A percentile compares a stretch with the other conserved stretches of the same genome.
Evolutionary conservation across 306 rosid genomes (phyloP).

Genomic region (Prunus salicina): DNA sequence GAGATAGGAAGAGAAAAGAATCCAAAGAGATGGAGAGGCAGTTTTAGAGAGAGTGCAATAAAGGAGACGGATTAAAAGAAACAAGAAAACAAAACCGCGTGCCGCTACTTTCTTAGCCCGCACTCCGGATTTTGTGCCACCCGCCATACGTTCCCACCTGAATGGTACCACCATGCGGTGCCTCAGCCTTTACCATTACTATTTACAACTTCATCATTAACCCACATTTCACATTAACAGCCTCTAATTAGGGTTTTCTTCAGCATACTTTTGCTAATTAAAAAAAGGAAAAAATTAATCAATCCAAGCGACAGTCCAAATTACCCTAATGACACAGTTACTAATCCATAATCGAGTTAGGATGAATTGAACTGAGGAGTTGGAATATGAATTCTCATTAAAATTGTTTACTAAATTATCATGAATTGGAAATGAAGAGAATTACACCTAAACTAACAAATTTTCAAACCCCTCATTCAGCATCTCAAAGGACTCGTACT

Average conservation of each 20-base stretch:
- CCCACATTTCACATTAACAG: not conserved
- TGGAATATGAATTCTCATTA: too few species aligned
- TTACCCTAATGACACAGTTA: too few species aligned
- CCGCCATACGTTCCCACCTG: slow-evolving; percentile 50
- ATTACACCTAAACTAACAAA: too few species aligned
- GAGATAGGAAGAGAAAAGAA: not conserved
- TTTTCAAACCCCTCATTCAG: too few species aligned
- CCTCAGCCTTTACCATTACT: slow-evolving; percentile 33
- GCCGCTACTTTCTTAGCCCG: slow-evolving; percentile 48
- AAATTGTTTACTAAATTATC: too few species aligned
- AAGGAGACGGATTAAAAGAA: not conserved
- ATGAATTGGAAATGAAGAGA: too few species aligned
- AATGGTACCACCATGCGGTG: slow-evolving; percentile 71
- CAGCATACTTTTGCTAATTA: too few species aligned
- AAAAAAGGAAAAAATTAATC: too few species aligned
- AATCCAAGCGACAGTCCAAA: too few species aligned
- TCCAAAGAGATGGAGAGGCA: not conserved
- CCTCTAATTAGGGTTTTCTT: not conserved
- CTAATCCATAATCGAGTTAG: too few species aligned
- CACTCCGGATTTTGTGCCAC: slow-evolving; percentile 62
- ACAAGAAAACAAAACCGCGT: slow-evolving; percentile 48
- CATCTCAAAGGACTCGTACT: too few species aligned
- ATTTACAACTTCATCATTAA: not conserved
- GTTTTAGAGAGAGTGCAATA: not conserved
- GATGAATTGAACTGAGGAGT: too few species aligned